Percentiles rank a stretch among this genome's conserved stretches.
phyloP scores from a whole-genome alignment of 2,329 filamentous ascomycete genomes.

The Podosphaera fusca region DNA sequence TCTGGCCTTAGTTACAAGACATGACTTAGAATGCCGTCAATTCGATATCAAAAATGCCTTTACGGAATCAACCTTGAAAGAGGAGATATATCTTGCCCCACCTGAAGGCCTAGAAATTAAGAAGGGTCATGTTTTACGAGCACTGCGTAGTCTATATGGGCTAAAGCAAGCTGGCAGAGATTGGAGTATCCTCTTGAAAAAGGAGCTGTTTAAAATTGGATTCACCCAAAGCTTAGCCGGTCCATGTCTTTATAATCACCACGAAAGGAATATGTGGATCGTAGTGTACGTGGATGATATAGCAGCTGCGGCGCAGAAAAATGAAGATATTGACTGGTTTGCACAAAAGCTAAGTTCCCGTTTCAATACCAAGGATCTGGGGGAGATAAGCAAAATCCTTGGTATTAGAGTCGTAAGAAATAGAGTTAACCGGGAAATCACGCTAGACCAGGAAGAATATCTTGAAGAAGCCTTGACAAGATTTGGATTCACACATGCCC shows the following conservation, averaged over 20 bases:
- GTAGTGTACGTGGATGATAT: constrained; percentile 1
- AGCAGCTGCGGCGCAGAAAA: not conserved
- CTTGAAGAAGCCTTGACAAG: not conserved
- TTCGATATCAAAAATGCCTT: not conserved
- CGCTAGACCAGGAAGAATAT: not conserved
- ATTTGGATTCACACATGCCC: not conserved
- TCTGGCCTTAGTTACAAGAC: not conserved
- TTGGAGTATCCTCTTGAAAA: no score
- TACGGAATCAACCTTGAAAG: no score
- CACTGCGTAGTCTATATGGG: no score
- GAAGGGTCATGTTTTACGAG: no score
- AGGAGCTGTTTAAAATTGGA: no score
- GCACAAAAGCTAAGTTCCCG: not conserved
- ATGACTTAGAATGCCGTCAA: not conserved
- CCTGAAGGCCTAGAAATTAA: no score
- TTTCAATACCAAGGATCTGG: not conserved
- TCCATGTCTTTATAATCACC: no score
- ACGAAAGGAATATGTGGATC: no score
- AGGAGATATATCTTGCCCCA: no score
- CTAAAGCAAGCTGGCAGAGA: no score
- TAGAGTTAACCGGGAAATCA: not conserved
- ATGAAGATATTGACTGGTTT: not conserved
- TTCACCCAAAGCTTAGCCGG: no score
- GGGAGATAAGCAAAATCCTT: constrained; percentile 1
- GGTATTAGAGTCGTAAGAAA: not conserved